phyloP scores from a whole-genome alignment of 2,329 filamentous ascomycete species.

The Colletotrichum melonis region DNA sequence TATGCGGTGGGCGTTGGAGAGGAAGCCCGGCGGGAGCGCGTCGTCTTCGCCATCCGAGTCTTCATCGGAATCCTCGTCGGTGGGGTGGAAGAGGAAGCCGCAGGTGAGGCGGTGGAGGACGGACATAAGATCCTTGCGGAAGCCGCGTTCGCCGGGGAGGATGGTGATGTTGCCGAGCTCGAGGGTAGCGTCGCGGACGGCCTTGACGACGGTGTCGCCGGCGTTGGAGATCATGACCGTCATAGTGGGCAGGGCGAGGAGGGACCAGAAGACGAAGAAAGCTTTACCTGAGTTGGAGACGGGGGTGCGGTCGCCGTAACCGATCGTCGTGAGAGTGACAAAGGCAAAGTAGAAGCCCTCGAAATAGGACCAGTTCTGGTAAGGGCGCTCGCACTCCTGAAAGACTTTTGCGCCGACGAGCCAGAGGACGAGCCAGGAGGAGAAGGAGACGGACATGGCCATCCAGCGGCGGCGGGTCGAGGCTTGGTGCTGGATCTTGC shows the following conservation, averaged over 20 bases:
- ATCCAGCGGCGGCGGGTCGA: conserved; percentile 78
- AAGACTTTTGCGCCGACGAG: conserved; percentile 84
- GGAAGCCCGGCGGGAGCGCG: conserved; percentile 54
- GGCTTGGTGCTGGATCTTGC: conserved; percentile 77
- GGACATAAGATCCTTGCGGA: conserved; percentile 58
- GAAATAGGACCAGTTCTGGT: conserved; percentile 79
- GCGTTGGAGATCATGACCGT: conserved; percentile 88
- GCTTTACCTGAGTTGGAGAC: conserved; percentile 82
- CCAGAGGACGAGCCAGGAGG: conserved; percentile 81
- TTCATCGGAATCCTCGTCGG: neutral
- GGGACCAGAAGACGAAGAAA: conserved; percentile 94
- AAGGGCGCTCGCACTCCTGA: conserved; percentile 59
- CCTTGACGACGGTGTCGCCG: conserved; percentile 82
- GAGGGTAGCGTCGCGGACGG: conserved; percentile 66
- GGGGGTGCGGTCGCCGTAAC: conserved; percentile 85
- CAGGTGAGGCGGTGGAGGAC: conserved; percentile 39
- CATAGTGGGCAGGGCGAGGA: conserved; percentile 88
- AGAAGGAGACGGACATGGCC: conserved; percentile 74
- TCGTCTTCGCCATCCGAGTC: conserved; percentile 45
- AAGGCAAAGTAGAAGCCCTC: conserved; percentile 88
- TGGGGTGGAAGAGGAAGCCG: conserved; percentile 15
- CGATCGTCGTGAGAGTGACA: conserved; percentile 81
- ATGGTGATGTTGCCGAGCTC: conserved; percentile 70
- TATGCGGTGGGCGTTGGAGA: conserved; percentile 48
- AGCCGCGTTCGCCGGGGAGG: conserved; percentile 65